Base-by-base conservation (phyloP, 2,329 filamentous ascomycete genomes). In the Cercospora sojina region DNA sequence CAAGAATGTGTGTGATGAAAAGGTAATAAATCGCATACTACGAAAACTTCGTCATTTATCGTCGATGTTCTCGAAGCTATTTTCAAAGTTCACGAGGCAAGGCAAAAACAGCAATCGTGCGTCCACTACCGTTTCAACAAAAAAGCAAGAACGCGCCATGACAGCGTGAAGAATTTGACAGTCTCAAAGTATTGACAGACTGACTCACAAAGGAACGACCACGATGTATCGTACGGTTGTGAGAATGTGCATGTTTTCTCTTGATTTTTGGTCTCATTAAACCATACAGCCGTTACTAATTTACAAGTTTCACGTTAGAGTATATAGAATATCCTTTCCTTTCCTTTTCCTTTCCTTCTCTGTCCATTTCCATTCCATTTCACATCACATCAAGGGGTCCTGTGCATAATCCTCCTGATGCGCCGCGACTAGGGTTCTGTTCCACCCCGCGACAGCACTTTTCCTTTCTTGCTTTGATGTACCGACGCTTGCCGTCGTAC, bases 231-330 rank as follows among this genome's bases (percentile, higher is more conserved):
- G 35, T 7, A n/a, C 2, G 13, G 7, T 13, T 0, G n/a, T 47
- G 18, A 47, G 8, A 20, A 18, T 20, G n/a, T 47, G n/a, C 7
- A 20, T 10, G 20, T 47, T 53, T 53, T 55, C 16, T 16, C 20
- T 56, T n/a, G 25, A 29, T 32, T 29, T 25, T 31, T 8, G 29
- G 9, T 55, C 13, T 27, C 51, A 56, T 56, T 56, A n/a, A 31
- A 56, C 25, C 51, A 31, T 56, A 56, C 51, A 56, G 51, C 25
- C 51, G 51, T 56, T n/a, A 56, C 23, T 56, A 56, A 56, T 56
- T 18, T 18, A 49, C 43, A 49, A 18, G 29, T 38, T 25, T 56
- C 51, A 29, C 31, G 25, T 56, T 29, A 56, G 25, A 49, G 43
- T 49, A 13, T n/a, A 56, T 2, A 29, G 3, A 13, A 7, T 18